Evolutionary conservation across 768 basidiomycete genomes (phyloP).

Genomic region (Coprinopsis marcescibilis): DNA sequence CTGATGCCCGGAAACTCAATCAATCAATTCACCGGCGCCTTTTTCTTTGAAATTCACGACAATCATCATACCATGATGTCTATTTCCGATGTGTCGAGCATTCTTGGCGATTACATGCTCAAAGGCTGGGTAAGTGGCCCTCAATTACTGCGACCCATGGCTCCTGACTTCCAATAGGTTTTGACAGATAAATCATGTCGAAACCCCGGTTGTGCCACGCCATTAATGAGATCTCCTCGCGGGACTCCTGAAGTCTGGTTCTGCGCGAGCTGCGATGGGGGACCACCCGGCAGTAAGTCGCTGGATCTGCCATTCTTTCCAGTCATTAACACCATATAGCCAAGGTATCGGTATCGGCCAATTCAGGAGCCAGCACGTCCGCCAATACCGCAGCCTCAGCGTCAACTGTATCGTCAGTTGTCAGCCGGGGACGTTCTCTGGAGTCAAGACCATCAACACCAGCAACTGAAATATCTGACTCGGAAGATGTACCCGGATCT

Average conservation of each 20-base stretch:
- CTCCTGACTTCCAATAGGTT: constrained; percentile 31
- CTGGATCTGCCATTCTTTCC: constrained; percentile 34
- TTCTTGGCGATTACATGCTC: constrained; percentile 66
- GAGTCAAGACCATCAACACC: constrained; percentile 31
- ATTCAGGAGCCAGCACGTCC: too few relatives aligned
- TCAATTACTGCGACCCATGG: not conserved
- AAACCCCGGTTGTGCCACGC: constrained; percentile 55
- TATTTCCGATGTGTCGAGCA: constrained; percentile 51
- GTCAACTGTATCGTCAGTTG: too few relatives aligned
- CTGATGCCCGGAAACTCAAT: not conserved
- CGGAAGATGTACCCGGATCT: constrained; percentile 43
- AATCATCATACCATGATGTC: constrained; percentile 35
- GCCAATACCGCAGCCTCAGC: too few relatives aligned
- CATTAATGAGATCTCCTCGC: constrained; percentile 67
- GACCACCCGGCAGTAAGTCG: constrained; percentile 22
- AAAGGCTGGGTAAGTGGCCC: constrained; percentile 65
- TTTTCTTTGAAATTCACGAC: too few relatives aligned
- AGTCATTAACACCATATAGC: too few relatives aligned
- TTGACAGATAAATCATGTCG: constrained; percentile 67
- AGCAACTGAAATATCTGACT: constrained; percentile 68
- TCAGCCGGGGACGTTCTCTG: too few relatives aligned
- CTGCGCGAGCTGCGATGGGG: constrained; percentile 61
- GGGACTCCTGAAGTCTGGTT: constrained; percentile 40
- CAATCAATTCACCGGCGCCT: too few relatives aligned
- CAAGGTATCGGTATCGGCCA: too few relatives aligned